phyloP scores from a whole-genome alignment of 1,284 basidiomycete genomes.

The Microbotryum scabiosae region DNA sequence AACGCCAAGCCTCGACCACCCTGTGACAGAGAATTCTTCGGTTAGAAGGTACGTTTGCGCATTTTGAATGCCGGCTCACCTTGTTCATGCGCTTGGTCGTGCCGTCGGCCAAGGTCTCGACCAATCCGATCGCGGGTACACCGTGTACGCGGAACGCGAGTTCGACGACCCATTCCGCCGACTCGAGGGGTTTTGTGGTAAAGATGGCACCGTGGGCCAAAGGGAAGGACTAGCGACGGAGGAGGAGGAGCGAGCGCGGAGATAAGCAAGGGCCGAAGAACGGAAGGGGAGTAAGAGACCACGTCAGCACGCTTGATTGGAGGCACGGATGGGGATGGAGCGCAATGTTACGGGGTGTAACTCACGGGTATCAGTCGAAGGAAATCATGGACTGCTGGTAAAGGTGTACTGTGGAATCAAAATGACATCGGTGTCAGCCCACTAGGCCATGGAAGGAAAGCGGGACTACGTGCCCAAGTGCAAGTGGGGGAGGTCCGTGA shows the following conservation, averaged over 20 bases:
- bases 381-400: conserved; percentile 36
- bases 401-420: conserved; percentile 10
- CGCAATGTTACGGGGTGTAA: background rate
- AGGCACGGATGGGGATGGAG: too few relatives aligned
- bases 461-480: too few relatives aligned
- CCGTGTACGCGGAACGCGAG: conserved; percentile 37
- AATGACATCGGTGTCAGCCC: background rate
- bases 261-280: background rate
- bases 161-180: conserved; percentile 36
- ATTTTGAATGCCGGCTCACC: conserved; percentile 3
- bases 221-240: conserved; percentile 20
- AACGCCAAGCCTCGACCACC: conserved; percentile 37
- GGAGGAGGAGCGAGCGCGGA: background rate
- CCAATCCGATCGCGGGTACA: conserved; percentile 16
- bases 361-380: conserved; percentile 32
- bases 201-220: conserved; percentile 36
- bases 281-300: background rate
- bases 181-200: conserved; percentile 23
- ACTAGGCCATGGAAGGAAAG: too few relatives aligned
- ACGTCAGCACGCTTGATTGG: background rate
- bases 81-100: conserved; percentile 13
- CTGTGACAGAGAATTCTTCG: background rate
- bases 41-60: background rate
- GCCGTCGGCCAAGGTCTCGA: conserved; percentile 11
- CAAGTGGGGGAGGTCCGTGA: background rate